A percentile compares a stretch with the other conserved stretches of the same genome.
Conservation (phyloP, 2,329 filamentous ascomycete genomes). For the Scytalidium sp. region DNA sequence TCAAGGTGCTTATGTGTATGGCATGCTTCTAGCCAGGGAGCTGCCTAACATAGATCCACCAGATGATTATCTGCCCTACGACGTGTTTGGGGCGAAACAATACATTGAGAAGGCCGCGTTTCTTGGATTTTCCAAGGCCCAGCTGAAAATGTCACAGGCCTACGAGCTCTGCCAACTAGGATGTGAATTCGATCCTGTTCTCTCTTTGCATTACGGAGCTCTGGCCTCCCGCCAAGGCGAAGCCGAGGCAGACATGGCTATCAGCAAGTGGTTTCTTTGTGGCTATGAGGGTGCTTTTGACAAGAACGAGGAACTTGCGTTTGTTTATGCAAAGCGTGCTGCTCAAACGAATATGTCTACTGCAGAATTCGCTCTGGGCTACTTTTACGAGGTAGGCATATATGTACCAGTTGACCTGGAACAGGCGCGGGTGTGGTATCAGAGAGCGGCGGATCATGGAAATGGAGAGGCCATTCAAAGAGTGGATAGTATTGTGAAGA, state of each 20-base stretch:
- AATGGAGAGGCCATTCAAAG: conserved; percentile 84
- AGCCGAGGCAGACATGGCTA: conserved; percentile 88
- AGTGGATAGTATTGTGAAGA: conserved; percentile 79
- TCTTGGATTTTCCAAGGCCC: conserved; percentile 91
- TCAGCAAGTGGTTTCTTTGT: conserved; percentile 98
- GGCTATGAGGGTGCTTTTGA: conserved; percentile 89
- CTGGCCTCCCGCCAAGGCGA: conserved; percentile 90
- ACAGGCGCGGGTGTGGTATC: conserved; percentile 86
- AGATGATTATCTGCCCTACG: conserved; percentile 64
- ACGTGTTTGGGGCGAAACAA: conserved; percentile 71
- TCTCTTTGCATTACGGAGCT: conserved; percentile 94
- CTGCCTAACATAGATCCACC: conserved; percentile 88
- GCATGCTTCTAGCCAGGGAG: conserved; percentile 89
- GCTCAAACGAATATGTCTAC: conserved; percentile 79
- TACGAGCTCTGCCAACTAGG: conserved; percentile 93
- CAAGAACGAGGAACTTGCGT: conserved; percentile 94
- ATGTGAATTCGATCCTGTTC: conserved; percentile 90
- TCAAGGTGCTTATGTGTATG: conserved; percentile 91
- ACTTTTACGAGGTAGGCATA: conserved; percentile 97
- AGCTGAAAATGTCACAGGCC: conserved; percentile 94
- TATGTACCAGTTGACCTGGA: conserved; percentile 79
- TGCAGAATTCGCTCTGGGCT: conserved; percentile 94
- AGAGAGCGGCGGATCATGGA: conserved; percentile 81
- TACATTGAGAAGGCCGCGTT: conserved; percentile 97
- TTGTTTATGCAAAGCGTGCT: conserved; percentile 84